Evolutionary conservation across 352 stramenopile genomes (phyloP).

Genomic region (Pseudoperonospora humuli): DNA sequence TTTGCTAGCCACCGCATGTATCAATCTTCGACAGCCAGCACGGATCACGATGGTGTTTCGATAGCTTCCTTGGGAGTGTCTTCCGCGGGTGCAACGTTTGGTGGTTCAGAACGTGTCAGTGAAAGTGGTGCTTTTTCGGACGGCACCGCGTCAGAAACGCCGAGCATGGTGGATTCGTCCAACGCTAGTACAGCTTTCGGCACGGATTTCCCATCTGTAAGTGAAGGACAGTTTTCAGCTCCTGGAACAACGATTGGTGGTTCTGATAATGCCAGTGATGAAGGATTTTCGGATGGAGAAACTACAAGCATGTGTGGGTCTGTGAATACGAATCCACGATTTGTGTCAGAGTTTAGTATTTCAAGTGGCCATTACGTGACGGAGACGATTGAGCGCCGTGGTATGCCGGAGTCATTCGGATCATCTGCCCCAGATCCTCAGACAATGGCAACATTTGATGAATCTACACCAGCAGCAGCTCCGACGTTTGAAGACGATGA

Average conservation of each 20-base stretch:
- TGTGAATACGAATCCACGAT: constrained; percentile 26
- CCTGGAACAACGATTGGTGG: constrained; percentile 53
- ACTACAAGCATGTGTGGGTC: constrained; percentile 47
- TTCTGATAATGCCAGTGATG: constrained; percentile 51
- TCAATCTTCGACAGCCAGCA: constrained; percentile 28
- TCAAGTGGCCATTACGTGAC: constrained; percentile 31
- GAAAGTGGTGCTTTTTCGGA: constrained; percentile 60
- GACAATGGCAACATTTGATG: constrained; percentile 9
- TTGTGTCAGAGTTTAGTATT: constrained; percentile 30
- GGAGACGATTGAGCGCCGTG: constrained; percentile 16
- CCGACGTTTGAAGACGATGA: constrained; percentile 21
- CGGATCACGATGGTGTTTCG: constrained; percentile 41
- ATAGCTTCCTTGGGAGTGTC: constrained; percentile 66
- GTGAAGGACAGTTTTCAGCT: constrained; percentile 57
- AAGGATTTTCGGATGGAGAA: constrained; percentile 48
- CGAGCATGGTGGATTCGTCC: constrained; percentile 62
- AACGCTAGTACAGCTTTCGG: constrained; percentile 72
- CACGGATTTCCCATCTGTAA: constrained; percentile 68
- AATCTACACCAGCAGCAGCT: constrained; percentile 5
- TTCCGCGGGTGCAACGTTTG: constrained; percentile 70
- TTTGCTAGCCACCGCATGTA: constrained; percentile 37
- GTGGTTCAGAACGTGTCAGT: constrained; percentile 58
- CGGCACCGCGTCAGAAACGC: constrained; percentile 56
- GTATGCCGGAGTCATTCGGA: constrained; percentile 19
- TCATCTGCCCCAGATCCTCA: constrained; percentile 22